Base-by-base conservation (phyloP, 2,329 filamentous ascomycete species). In the Penicillium sp. region DNA sequence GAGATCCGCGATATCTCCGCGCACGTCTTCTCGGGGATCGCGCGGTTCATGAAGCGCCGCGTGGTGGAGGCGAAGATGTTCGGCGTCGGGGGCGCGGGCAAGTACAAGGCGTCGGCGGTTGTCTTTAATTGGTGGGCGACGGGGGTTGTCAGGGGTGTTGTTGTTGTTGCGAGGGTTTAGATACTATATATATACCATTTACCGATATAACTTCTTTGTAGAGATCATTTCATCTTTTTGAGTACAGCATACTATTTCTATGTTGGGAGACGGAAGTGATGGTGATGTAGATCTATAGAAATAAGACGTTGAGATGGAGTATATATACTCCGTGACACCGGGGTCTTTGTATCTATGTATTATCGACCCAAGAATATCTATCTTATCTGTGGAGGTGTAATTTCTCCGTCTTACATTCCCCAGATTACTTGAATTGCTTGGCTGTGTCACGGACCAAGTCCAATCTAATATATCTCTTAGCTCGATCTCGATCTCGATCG, bases 1-100 rank as follows among this genome's bases (percentile, higher is more conserved):
- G 71, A 73, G 29, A 76, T 86, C 1, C 71, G 72, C 17, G 85
- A 88, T 66, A 75, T 88, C 19, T 84, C 85, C 2, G 75, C 80
- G 5, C 71, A 85, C 63, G 84, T 86, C 0, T 88, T 88, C 66
- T 65, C 71, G 0, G 83, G 83, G 0, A 69, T 88, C 17, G 78
- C 81, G 4, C 66, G 56, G 1, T 85, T 81, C 60, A 70, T 88
- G 29, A 68, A 70, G 9, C 60, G 65, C n/a, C 75, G 75, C 59
- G 72, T 79, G n/a, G 58, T 52, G 21, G 74, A 75, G 41, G 62
- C 81, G 55, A 68, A 67, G 44, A 61, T 56, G 30, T 72, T 75
- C 63, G 78, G 80, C 1, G 61, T 81, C 31, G 70, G 29, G 56
- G 47, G 48, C 8, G 62, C 82, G 61, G 78, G 79, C 0, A 72